These are phyloP conservation scores for Metschnikowia sp. DNA, from an alignment of 805 yeast genomes.

Conservation along the genomic window DNA sequence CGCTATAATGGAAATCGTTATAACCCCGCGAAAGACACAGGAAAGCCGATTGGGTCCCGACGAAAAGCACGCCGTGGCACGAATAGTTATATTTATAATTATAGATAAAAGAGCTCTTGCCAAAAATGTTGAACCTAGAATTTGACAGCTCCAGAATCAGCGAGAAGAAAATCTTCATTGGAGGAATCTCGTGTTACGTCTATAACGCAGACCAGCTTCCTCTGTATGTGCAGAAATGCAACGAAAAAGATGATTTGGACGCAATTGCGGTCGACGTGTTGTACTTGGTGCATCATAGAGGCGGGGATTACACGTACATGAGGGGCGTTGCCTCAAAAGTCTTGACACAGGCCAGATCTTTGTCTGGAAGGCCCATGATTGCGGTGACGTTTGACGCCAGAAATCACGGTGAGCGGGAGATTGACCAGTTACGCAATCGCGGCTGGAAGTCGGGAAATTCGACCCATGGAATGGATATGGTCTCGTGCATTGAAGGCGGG, in stretches of 20 bases:
- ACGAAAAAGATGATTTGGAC: conserved; percentile 3
- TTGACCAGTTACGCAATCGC: conserved; percentile 32
- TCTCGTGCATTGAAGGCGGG: conserved; percentile 45
- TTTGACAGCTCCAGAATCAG: conserved; percentile 4
- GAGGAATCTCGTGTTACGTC: conserved; percentile 45
- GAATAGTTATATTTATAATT: too few relatives aligned
- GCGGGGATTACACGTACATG: conserved; percentile 34
- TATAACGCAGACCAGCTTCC: conserved; percentile 37
- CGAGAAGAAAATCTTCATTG: conserved; percentile 26
- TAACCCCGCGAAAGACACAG: too few relatives aligned
- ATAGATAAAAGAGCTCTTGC: neutral
- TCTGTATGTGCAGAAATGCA: conserved; percentile 22
- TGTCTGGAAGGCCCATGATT: conserved; percentile 31
- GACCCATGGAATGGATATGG: conserved; percentile 51
- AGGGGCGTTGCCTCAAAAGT: conserved; percentile 40
- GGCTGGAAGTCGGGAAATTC: conserved; percentile 48
- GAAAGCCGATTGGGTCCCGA: too few relatives aligned
- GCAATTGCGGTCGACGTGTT: conserved; percentile 37
- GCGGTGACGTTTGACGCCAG: conserved; percentile 51
- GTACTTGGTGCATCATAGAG: conserved; percentile 48
- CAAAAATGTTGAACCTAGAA: conserved; percentile 14
- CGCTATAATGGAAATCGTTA: too few relatives aligned
- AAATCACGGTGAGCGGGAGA: conserved; percentile 52
- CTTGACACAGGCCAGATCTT: conserved; percentile 24
- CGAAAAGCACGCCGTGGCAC: too few relatives aligned